These are phyloP conservation scores for Wickerhamiella allomyrinae DNA, from an alignment of 805 yeast genomes.

Conservation along the genomic window DNA sequence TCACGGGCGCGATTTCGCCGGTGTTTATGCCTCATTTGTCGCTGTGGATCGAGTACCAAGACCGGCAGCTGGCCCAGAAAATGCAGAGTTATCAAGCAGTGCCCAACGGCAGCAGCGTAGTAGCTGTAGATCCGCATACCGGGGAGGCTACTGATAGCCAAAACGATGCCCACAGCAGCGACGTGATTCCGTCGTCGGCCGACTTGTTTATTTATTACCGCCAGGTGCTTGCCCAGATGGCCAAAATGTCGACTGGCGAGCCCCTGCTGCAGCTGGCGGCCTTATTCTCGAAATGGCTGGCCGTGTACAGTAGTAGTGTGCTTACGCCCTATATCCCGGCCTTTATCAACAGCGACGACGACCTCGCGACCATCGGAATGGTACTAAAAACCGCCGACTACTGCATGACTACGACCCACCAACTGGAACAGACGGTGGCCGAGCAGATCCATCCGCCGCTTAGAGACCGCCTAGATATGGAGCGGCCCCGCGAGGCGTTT, in stretches of 20 bases:
- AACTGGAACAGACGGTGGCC: conserved; percentile 46
- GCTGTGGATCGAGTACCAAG: conserved; percentile 81
- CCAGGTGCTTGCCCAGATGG: conserved; percentile 53
- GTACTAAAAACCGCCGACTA: conserved; percentile 83
- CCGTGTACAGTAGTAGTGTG: conserved; percentile 40
- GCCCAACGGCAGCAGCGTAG: conserved; percentile 28
- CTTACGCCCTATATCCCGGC: conserved; percentile 36
- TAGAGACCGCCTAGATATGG: conserved; percentile 37
- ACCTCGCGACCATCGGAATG: conserved; percentile 51
- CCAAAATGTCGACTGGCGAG: conserved; percentile 38
- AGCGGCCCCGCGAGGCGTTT: conserved; percentile 40
- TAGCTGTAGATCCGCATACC: no score
- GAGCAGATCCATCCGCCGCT: conserved; percentile 30
- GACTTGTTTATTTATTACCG: conserved; percentile 73
- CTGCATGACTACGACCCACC: conserved; percentile 62
- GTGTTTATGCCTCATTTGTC: conserved; percentile 76
- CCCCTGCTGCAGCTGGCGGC: conserved; percentile 34
- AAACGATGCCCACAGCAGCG: no score
- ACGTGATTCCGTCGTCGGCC: conserved; percentile 71
- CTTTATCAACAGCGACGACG: conserved; percentile 35
- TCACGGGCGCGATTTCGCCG: conserved; percentile 36
- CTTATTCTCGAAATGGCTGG: conserved; percentile 53
- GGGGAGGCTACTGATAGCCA: no score
- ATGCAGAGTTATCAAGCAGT: conserved; percentile 34
- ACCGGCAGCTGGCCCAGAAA: conserved; percentile 36